Evolutionary conservation across 75 land plant genomes (phyloP), one percentile per base, ranked within the genome.

Genomic region (Sequoia sempervirens): DNA sequence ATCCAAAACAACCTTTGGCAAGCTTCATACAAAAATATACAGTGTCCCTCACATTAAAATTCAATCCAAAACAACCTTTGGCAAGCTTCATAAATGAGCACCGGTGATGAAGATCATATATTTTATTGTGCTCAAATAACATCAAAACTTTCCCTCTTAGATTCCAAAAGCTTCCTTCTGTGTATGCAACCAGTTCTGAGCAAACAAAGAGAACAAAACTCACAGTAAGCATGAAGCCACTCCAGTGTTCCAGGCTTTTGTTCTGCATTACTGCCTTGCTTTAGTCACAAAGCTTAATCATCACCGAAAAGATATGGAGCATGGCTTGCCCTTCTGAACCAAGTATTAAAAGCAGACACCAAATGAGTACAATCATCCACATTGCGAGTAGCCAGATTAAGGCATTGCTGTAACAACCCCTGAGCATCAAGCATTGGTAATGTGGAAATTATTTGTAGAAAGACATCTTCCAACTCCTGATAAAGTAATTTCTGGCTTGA

Each of bases 371-470:
- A 93, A 83, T 95, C 95, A 4, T 93, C 95, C 46, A 89, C 86
- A 80, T 92, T 90, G 43, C 94, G 88, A 75, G 99, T 91, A 7
- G 97, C 91, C 83, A 95, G 95, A 88, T 93, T 87, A 8, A 96
- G 90, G 88, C 97, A 96, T 64, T 93, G 93, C 82, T 94, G 94
- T 81, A 95, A 80, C 79, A 95, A 84, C 52, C 82, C 90, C 72
- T 93, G 94, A 20, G 97, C 87, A 87, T 96, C 99, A 28, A 89
- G 84, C 87, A 96, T 86, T 15, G 97, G 97, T 20, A 96, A 73
- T 15, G 99, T 96, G 64, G 97, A 96, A 23, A 96, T 96, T 46
- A 96, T 92, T 81, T 80, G 86, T 23, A 96, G 86, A 84, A 96
- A 95, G 52, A 92, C 89, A 76, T 92, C 93, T 85, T 96, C 99